Conservation (phyloP, 257 asterid species). For the Plantago major region DNA sequence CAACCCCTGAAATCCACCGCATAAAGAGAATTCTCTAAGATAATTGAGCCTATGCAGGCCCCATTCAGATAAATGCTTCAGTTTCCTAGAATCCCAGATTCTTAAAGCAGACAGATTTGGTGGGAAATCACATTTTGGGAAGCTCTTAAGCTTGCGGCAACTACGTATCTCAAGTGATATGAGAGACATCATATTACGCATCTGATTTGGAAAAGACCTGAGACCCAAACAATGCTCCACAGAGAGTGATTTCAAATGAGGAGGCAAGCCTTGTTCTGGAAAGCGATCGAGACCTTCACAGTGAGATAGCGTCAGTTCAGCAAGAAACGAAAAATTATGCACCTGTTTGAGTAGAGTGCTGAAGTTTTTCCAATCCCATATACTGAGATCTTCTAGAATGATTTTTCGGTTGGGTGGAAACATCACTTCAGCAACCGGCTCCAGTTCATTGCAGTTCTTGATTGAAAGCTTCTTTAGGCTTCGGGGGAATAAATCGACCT, state of each 20-base stretch:
- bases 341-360: slow-evolving; percentile 16
- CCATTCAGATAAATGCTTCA: slow-evolving; percentile 35
- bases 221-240: slow-evolving; percentile 33
- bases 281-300: slow-evolving; percentile 24
- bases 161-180: slow-evolving; percentile 33
- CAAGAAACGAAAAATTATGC: slow-evolving; percentile 26
- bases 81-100: slow-evolving; percentile 33
- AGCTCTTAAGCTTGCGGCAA: slow-evolving; percentile 34
- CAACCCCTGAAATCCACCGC: slow-evolving; percentile 35
- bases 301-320: slow-evolving; percentile 23
- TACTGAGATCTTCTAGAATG: slow-evolving; percentile 28
- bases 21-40: slow-evolving; percentile 34
- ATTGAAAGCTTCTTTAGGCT: slow-evolving; percentile 27
- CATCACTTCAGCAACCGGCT: slow-evolving; percentile 25
- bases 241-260: slow-evolving; percentile 27
- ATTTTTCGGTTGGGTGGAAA: slow-evolving; percentile 17
- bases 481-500: slow-evolving; percentile 23
- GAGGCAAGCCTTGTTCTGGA: slow-evolving; percentile 37
- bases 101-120: slow-evolving; percentile 28
- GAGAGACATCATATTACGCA: slow-evolving; percentile 20
- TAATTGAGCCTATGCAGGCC: slow-evolving; percentile 31
- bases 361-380: slow-evolving; percentile 31
- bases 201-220: slow-evolving; percentile 20
- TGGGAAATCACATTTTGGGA: slow-evolving; percentile 32
- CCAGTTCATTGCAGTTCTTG: slow-evolving; percentile 27